phyloP scores from a whole-genome alignment of 202 grass and related monocot species.

The Sporobolus alterniflorus region DNA sequence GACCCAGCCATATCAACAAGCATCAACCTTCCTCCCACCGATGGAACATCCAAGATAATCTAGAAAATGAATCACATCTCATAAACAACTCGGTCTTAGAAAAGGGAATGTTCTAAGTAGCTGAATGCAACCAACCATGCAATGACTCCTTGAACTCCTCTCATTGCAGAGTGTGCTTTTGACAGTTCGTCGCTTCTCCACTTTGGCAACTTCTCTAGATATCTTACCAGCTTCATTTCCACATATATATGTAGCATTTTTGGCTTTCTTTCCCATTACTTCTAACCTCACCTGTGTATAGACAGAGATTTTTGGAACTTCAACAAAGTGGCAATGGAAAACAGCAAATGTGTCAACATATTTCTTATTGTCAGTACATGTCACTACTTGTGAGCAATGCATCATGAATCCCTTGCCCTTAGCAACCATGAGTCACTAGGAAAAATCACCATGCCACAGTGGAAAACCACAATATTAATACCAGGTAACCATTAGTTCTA shows the following conservation, averaged over 20 bases:
- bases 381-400: not conserved
- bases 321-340: slow-evolving; percentile 1
- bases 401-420: not conserved
- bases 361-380: not conserved
- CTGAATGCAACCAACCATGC: slow-evolving; percentile 63
- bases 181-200: slow-evolving; percentile 81
- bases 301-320: slow-evolving; percentile 3
- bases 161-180: slow-evolving; percentile 95
- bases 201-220: slow-evolving; percentile 81
- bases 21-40: slow-evolving; percentile 94
- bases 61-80: slow-evolving; percentile 12
- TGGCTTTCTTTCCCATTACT: slow-evolving; percentile 91
- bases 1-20: slow-evolving; percentile 98
- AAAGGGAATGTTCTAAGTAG: slow-evolving; percentile 1
- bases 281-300: slow-evolving; percentile 66
- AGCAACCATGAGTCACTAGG: not conserved
- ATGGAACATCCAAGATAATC: slow-evolving; percentile 97
- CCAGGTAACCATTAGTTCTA: not conserved
- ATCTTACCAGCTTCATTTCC: slow-evolving; percentile 90
- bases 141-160: slow-evolving; percentile 91
- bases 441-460: not conserved
- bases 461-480: not conserved
- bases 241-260: slow-evolving; percentile 83
- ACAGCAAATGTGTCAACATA: not conserved
- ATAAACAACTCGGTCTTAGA: not conserved